Evolutionary conservation across 1,284 basidiomycete genomes (phyloP), one percentile per base, ranked within the genome.

Genomic region (Cutaneotrichosporon spelunceum): DNA sequence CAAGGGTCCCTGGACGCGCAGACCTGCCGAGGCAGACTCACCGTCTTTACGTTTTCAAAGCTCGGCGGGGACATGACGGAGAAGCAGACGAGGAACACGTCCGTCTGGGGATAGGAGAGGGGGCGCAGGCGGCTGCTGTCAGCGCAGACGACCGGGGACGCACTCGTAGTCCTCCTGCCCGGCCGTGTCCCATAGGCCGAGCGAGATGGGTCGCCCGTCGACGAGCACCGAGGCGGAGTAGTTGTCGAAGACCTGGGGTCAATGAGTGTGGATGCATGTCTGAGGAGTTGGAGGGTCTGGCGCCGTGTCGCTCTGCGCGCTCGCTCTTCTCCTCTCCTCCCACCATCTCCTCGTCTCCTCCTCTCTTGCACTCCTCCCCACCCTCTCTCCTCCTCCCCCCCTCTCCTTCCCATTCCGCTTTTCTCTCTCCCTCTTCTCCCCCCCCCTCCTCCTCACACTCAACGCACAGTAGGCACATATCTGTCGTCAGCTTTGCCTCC

Each of bases 71-170:
- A 91, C 76, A 97, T 93, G 66, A 99, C 86, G 50, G 93, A 96
- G 83, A 99, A 99, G 80, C 96, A 99, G 78, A 99, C 95, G 78
- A 99, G 84, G 82, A 99, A 99, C 53, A 99, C 93, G 79, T 99
- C 96, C 56, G 96, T 99, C 81, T 99, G 96, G 13, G 96, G 96
- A 81, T 99, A 99, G 62, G 92, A 96, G 68, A 99, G 85, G 52
- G 96, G 96, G 70, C 96, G 88, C 70, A 99, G 88, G 60, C 96
- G 90, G 81, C 99, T 96, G 79, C 11, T 53, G 57, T 52, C 23
- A 63, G 47, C 47, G 48, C 29, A 16, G 3, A 21, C 4, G 48
- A 26, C 14, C n/a, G 27, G 19, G 26, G 10, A 67, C 72, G 60
- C 59, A 77, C 74, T 77, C 77, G 64, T 79, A 78, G 82, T 96